Base-by-base conservation (phyloP, 306 rosid genomes). In the Rosa rugosa region DNA sequence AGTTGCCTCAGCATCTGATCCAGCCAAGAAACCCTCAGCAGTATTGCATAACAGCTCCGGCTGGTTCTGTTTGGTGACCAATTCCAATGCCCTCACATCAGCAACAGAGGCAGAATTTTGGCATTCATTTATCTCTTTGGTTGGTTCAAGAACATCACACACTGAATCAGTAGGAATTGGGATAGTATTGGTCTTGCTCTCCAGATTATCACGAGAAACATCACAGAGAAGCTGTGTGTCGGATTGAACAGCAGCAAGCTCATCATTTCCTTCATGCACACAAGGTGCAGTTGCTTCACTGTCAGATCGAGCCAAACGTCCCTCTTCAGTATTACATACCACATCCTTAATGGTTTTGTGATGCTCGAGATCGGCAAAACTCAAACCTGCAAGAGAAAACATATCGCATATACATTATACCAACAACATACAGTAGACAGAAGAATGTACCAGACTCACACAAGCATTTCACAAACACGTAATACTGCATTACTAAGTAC, bases 321-420 rank as follows among this genome's bases (percentile, higher is more conserved):
- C 62, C 59, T 73, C 86, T 46, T 86, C 78, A 64, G 67, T 67
- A 60, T 68, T 66, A 79, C 66, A 65, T 22, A 75, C 78, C 38
- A 67, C 80, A 60, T 62, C 77, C 72, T 79, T 73, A 76, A 22
- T 8, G 25, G n/a, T 75, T 59, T 68, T 75, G 45, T 34, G 71
- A 53, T 64, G 72, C n/a, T 44, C 47, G 54, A 57, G 80, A 80
- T 83, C 77, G 23, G 74, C 53, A 66, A 73, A 65, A 53, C 42
- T 49, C 68, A 64, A 77, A 82, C 82, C 98, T 92, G 84, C 82
- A 84, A 76, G 69, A 86, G 14, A 2, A 25, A 60, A 80, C 46
- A 47, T 50, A 78, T 50, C 8, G 5, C 60, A n/a, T 64, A 11
- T 22, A 18, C 41, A 71, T 63, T n/a, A 45, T 57, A 45, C 40